These are phyloP conservation scores for Aspergillus ochraceus DNA, from an alignment of 2,329 filamentous ascomycete genomes.

Conservation along the genomic window DNA sequence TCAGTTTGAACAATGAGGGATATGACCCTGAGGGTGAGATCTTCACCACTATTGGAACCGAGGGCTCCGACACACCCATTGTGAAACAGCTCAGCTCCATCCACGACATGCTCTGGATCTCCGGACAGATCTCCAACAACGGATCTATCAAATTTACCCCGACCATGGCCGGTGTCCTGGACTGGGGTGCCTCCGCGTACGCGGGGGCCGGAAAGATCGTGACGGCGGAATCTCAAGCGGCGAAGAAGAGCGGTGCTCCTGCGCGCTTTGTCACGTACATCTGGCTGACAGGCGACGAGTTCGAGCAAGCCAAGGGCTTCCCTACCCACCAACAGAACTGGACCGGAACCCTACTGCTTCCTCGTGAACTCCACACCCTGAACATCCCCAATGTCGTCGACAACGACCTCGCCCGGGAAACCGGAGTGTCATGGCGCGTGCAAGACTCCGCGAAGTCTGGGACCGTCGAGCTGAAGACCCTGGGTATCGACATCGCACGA, in stretches of 20 bases:
- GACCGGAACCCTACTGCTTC: constrained; percentile 15
- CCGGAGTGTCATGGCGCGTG: constrained; percentile 11
- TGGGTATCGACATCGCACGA: constrained; percentile 19
- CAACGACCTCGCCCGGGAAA: constrained; percentile 12
- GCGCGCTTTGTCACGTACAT: constrained; percentile 19
- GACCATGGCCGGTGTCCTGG: constrained; percentile 20
- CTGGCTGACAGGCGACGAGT: constrained; percentile 20
- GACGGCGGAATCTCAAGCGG: constrained; percentile 13
- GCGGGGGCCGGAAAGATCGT: constrained; percentile 21
- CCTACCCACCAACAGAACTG: constrained; percentile 17
- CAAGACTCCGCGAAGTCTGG: not conserved
- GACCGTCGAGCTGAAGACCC: constrained; percentile 12
- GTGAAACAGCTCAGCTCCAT: constrained; percentile 14
- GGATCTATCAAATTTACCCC: constrained; percentile 14
- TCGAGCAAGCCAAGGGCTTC: constrained; percentile 11
- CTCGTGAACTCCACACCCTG: constrained; percentile 13
- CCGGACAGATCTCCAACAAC: constrained; percentile 9
- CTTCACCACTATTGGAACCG: constrained; percentile 18
- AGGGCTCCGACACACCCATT: constrained; percentile 14
- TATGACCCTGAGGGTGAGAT: constrained; percentile 17
- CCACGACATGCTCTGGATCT: constrained; percentile 21
- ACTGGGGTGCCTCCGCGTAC: constrained; percentile 20
- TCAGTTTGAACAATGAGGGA: constrained; percentile 15
- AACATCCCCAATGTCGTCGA: constrained; percentile 15
- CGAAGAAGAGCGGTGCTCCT: constrained; percentile 15